phyloP scores from a whole-genome alignment of 2,329 filamentous ascomycete species.

The Berkeleyomyces basicola region DNA sequence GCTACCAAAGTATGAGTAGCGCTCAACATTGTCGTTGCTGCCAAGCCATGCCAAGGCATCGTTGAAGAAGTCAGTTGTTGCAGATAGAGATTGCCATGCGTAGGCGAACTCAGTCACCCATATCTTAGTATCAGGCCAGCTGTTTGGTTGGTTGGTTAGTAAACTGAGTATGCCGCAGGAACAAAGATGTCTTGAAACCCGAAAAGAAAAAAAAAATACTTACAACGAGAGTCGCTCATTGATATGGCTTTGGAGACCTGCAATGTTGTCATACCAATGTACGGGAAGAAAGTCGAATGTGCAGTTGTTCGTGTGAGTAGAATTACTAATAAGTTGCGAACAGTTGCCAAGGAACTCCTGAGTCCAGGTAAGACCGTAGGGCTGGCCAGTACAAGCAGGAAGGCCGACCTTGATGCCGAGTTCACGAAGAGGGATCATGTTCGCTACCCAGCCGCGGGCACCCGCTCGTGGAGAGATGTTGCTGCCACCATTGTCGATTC shows the following conservation, averaged over 20 bases:
- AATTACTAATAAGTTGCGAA: slow-evolving; percentile 36
- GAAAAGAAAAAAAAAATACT: slow-evolving; percentile 13
- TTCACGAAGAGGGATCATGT: slow-evolving; percentile 51
- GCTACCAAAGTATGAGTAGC: slow-evolving; percentile 61
- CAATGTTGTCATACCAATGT: slow-evolving; percentile 55
- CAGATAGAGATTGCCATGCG: slow-evolving; percentile 35
- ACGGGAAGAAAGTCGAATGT: slow-evolving; percentile 47
- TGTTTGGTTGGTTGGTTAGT: slow-evolving; percentile 16
- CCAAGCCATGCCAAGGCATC: slow-evolving; percentile 50
- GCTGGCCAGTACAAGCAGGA: slow-evolving; percentile 50
- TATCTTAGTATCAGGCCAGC: slow-evolving; percentile 44
- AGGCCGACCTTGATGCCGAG: slow-evolving; percentile 52
- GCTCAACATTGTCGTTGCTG: slow-evolving; percentile 34
- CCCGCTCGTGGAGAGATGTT: slow-evolving; percentile 42
- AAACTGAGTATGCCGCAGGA: background rate
- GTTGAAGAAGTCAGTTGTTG: slow-evolving; percentile 53
- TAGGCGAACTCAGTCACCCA: slow-evolving; percentile 70
- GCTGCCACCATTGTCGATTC: slow-evolving; percentile 41
- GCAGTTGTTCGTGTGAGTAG: slow-evolving; percentile 30
- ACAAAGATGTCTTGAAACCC: background rate
- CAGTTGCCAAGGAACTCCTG: slow-evolving; percentile 47
- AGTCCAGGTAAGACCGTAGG: slow-evolving; percentile 48
- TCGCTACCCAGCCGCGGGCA: slow-evolving; percentile 51
- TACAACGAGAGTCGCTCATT: slow-evolving; percentile 30
- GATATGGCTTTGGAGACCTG: slow-evolving; percentile 49